Base-by-base conservation (phyloP, 2,329 filamentous ascomycete genomes). In the Fusarium paranaense region DNA sequence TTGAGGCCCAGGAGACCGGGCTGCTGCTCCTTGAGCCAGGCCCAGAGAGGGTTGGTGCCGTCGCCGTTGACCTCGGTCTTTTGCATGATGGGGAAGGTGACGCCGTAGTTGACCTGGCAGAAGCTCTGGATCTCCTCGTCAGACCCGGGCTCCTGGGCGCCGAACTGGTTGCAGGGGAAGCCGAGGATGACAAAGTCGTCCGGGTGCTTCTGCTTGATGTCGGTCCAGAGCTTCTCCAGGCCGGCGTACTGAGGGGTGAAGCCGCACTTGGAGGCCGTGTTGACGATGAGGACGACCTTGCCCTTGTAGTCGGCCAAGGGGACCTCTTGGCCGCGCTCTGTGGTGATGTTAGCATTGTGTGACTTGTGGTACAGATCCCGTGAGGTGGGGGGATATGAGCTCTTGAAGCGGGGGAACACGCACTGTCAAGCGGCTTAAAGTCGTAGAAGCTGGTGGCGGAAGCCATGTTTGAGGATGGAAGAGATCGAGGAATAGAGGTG, bases 111-210 rank as follows among this genome's bases (percentile, higher is more conserved):
- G 83, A 97, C 70, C 86, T 95, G 93, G 89, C 95, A 98, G 86
- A 95, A 95, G 76, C 85, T 86, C 85, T 95, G 92, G 83, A 96
- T 95, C 65, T 95, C 91, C 68, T 95, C 93, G 83, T 95, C 89
- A 83, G 87, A 88, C 79, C 94, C 95, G 33, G 96, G 96, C 82
- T 98, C 97, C 85, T 99, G 97, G 76, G 86, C 85, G 80, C 92
- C 94, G 85, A 99, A 99, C 86, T 99, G 97, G 89, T 98, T 99
- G 92, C 96, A 98, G 67, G 97, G 97, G 87, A 99, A 98, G 79
- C 95, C 97, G 81, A 99, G 89, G 85, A 99, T 91, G 80, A 91
- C 88, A 82, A 99, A 97, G 80, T 95, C 89, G 75, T 94, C 91
- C 35, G 83, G 89, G 87, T 97, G 87, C 80, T 90, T 88, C 76